phyloP scores from a whole-genome alignment of 768 basidiomycete genomes.

The Boletus rubroflammeus region DNA sequence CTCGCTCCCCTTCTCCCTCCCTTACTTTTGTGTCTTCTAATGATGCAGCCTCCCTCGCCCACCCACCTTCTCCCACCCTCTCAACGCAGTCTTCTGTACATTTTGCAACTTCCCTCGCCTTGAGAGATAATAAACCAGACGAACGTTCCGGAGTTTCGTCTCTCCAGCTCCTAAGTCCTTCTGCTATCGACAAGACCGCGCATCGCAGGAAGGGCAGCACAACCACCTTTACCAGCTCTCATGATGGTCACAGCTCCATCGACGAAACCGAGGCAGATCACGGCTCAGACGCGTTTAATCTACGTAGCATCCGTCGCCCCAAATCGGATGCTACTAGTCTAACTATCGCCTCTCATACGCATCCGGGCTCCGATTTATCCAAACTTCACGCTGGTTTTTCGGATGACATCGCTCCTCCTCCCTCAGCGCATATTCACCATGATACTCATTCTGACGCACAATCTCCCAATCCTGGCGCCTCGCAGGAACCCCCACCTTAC shows the following conservation, averaged over 20 bases:
- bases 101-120: conserved; percentile 50
- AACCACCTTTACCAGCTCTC: conserved; percentile 49
- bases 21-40: conserved; percentile 36
- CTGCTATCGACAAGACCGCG: conserved; percentile 26
- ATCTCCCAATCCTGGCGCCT: conserved; percentile 20
- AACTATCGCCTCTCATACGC: conserved; percentile 35
- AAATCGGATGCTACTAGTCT: conserved; percentile 34
- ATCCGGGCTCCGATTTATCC: conserved; percentile 37
- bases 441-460: conserved; percentile 22
- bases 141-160: conserved; percentile 50
- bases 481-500: conserved; percentile 46
- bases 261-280: conserved; percentile 53
- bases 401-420: conserved; percentile 6
- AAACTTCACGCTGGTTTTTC: conserved; percentile 13
- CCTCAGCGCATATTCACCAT: conserved; percentile 22
- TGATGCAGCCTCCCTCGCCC: conserved; percentile 38
- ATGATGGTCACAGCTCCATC: conserved; percentile 32
- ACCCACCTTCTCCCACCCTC: conserved; percentile 75
- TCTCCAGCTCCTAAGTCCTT: conserved; percentile 46
- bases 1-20: conserved; percentile 30
- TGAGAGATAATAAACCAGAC: conserved; percentile 70
- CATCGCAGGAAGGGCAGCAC: conserved; percentile 58
- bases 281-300: conserved; percentile 25
- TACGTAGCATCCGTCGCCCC: conserved; percentile 32
- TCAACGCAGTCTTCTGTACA: conserved; percentile 62